These are phyloP conservation scores for Trichomonascus vanleenenianus DNA, from an alignment of 805 yeast species.

Conservation along the genomic window DNA sequence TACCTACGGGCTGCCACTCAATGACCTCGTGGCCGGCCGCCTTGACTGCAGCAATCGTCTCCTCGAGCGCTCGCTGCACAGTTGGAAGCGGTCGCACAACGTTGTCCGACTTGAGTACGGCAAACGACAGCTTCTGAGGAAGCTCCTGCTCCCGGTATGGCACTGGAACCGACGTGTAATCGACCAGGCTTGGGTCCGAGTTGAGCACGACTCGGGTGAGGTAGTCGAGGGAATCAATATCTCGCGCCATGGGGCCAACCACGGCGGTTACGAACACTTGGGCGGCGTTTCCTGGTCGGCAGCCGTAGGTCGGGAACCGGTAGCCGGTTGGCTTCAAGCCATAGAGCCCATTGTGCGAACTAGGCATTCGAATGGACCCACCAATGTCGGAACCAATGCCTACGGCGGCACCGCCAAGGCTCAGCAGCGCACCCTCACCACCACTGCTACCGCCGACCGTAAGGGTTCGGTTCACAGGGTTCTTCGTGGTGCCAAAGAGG, in stretches of 20 bases:
- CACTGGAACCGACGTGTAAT: conserved; percentile 44
- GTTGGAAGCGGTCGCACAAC: conserved; percentile 44
- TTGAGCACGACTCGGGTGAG: conserved; percentile 34
- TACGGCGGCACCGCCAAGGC: conserved; percentile 38
- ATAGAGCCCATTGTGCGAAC: conserved; percentile 36
- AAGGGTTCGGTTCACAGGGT: conserved; percentile 37
- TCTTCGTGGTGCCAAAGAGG: conserved; percentile 39
- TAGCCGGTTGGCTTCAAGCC: conserved; percentile 43
- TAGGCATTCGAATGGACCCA: conserved; percentile 45
- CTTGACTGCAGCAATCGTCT: conserved; percentile 21
- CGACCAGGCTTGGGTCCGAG: conserved; percentile 39
- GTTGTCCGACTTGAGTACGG: conserved; percentile 32
- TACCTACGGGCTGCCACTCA: conserved; percentile 13
- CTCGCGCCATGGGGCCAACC: conserved; percentile 41
- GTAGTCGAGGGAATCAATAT: conserved; percentile 34
- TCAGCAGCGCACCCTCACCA: conserved; percentile 45
- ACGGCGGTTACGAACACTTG: conserved; percentile 33
- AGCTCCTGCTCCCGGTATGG: conserved; percentile 37
- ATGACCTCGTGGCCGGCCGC: conserved; percentile 20
- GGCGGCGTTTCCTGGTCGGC: conserved; percentile 32
- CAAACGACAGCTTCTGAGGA: conserved; percentile 8
- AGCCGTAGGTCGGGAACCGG: conserved; percentile 33
- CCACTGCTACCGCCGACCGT: conserved; percentile 53
- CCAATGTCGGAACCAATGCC: conserved; percentile 52
- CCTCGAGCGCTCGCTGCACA: conserved; percentile 37